phyloP scores from a whole-genome alignment of 2,329 filamentous ascomycete genomes.

The Xylariaceae sp. region DNA sequence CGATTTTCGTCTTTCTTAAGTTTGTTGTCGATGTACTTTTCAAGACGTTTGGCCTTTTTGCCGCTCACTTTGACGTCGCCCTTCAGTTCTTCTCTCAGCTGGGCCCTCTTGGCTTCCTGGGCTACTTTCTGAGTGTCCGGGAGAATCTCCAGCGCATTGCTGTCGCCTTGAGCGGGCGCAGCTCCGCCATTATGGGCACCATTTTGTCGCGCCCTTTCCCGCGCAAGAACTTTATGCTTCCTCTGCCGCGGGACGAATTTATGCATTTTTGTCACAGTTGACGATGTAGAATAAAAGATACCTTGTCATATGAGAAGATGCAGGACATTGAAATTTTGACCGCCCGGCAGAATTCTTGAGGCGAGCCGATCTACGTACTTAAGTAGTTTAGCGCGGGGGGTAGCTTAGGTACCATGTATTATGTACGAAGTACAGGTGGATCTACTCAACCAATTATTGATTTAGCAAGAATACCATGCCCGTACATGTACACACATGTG shows the following conservation, averaged over 20 bases:
- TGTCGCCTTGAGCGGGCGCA: conserved; percentile 43
- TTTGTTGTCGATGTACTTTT: conserved; percentile 83
- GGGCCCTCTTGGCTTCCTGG: conserved; percentile 57
- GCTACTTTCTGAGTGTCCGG: conserved; percentile 48
- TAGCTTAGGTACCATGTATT: too few relatives aligned
- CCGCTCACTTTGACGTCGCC: conserved; percentile 60
- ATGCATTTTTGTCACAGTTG: conserved; percentile 44
- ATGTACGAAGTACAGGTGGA: too few relatives aligned
- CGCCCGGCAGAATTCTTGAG: conserved; percentile 35
- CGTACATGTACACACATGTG: too few relatives aligned
- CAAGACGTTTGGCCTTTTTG: conserved; percentile 68
- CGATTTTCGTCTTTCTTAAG: conserved; percentile 91
- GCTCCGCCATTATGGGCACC: conserved; percentile 44
- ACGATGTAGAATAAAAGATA: conserved; percentile 3
- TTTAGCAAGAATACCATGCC: background rate
- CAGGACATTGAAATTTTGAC: conserved; percentile 36
- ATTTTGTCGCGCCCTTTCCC: conserved; percentile 55
- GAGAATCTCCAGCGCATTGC: conserved; percentile 58
- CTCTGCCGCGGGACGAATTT: conserved; percentile 66
- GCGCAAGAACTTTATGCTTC: conserved; percentile 70
- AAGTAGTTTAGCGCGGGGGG: conserved; percentile 34
- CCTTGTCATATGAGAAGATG: conserved; percentile 20
- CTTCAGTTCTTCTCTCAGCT: conserved; percentile 56
- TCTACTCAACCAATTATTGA: background rate
- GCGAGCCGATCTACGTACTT: background rate